Evolutionary conservation across 2,329 filamentous ascomycete species (phyloP).

Genomic region (Chaetomium globosum): DNA sequence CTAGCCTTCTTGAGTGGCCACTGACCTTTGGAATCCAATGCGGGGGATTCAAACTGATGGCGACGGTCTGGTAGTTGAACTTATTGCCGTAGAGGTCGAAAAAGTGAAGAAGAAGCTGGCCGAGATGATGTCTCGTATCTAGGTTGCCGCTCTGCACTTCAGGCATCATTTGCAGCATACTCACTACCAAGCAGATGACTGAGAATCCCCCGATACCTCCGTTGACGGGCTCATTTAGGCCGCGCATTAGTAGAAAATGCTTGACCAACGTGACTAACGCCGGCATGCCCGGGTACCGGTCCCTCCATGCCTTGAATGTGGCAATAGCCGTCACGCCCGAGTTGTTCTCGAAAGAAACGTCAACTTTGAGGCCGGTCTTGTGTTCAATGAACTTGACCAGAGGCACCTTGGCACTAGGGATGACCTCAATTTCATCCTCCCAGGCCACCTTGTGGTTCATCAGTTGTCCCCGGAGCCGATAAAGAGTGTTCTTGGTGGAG

Average conservation of each 20-base stretch:
- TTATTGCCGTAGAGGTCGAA: conserved; percentile 84
- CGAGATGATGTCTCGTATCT: conserved; percentile 67
- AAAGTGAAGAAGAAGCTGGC: conserved; percentile 82
- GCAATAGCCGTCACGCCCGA: conserved; percentile 78
- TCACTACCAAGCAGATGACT: conserved; percentile 89
- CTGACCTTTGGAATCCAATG: conserved; percentile 75
- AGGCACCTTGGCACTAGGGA: conserved; percentile 79
- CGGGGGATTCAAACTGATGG: conserved; percentile 76
- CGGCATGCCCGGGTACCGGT: conserved; percentile 79
- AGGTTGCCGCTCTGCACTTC: conserved; percentile 65
- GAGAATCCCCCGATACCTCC: conserved; percentile 94
- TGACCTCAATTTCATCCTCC: conserved; percentile 63
- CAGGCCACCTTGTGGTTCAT: conserved; percentile 59
- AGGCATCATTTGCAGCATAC: conserved; percentile 80
- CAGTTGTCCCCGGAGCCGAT: conserved; percentile 65
- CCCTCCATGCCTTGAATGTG: conserved; percentile 80
- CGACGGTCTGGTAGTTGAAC: conserved; percentile 70
- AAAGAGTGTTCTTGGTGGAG: conserved; percentile 59
- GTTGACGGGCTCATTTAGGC: conserved; percentile 85
- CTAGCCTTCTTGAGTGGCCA: conserved; percentile 11
- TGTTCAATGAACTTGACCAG: conserved; percentile 88
- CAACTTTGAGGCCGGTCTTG: conserved; percentile 77
- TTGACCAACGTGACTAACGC: conserved; percentile 86
- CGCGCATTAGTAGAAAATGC: conserved; percentile 86
- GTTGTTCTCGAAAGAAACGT: conserved; percentile 92